Evolutionary conservation across 2,329 filamentous ascomycete species (phyloP).

Genomic region (Fusarium sp.): DNA sequence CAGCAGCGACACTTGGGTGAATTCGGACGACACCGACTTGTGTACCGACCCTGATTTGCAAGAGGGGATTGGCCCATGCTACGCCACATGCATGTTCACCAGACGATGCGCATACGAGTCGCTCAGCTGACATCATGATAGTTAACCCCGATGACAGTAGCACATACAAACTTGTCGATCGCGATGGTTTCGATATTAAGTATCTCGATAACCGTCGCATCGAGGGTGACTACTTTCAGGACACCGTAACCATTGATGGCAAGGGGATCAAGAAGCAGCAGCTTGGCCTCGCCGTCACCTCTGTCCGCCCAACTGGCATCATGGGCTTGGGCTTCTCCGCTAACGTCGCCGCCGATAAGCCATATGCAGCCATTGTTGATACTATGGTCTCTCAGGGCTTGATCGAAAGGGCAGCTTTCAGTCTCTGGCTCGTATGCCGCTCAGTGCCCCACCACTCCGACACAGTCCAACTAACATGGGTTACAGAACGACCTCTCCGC

Average conservation of each 20-base stretch:
- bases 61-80: constrained; percentile 47
- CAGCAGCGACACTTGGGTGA: constrained; percentile 72
- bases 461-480: constrained; percentile 13
- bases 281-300: constrained; percentile 65
- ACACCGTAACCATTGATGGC: constrained; percentile 65
- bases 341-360: constrained; percentile 58
- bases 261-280: constrained; percentile 62
- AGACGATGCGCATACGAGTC: background rate
- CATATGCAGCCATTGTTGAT: constrained; percentile 72
- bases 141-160: constrained; percentile 60
- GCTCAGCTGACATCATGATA: constrained; percentile 25
- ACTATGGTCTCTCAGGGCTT: constrained; percentile 71
- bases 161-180: constrained; percentile 59
- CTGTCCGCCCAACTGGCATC: constrained; percentile 65
- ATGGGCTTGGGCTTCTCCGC: constrained; percentile 69
- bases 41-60: constrained; percentile 62
- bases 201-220: constrained; percentile 71
- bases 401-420: constrained; percentile 75
- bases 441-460: background rate
- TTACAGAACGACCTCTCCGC: constrained; percentile 70
- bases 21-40: constrained; percentile 68
- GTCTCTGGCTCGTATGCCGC: constrained; percentile 68
- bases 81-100: constrained; percentile 54
- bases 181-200: constrained; percentile 66
- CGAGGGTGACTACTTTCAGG: constrained; percentile 68